phyloP scores from a whole-genome alignment of 2,329 filamentous ascomycete genomes.

The Orbilia ellipsospora region DNA sequence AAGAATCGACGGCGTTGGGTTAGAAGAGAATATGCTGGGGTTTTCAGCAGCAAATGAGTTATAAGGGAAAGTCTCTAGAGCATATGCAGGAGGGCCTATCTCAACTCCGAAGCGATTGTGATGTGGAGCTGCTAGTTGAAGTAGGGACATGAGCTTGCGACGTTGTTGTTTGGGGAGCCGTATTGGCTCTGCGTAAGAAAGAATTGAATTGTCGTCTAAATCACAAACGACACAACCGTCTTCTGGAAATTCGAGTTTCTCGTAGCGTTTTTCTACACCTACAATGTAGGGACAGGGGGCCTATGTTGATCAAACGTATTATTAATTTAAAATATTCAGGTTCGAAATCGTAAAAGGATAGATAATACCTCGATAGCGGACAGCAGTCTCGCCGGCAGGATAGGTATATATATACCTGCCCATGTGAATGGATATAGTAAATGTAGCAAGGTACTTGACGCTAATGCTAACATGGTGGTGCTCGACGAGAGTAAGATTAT shows the following conservation, averaged over 20 bases:
- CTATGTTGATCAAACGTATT: constrained; percentile 62
- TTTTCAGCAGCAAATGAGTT: constrained; percentile 92
- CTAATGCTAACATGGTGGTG: constrained; percentile 93
- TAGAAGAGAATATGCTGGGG: constrained; percentile 79
- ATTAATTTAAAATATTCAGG: constrained; percentile 5
- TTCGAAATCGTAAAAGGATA: not conserved
- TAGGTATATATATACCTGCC: constrained; percentile 92
- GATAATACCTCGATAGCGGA: constrained; percentile 74
- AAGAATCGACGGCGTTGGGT: constrained; percentile 76
- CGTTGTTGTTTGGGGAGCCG: constrained; percentile 87
- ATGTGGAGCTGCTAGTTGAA: constrained; percentile 91
- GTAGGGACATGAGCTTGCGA: constrained; percentile 84
- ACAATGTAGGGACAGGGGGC: constrained; percentile 97
- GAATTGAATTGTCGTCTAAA: constrained; percentile 88
- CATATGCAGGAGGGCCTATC: constrained; percentile 90
- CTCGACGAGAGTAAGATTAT: constrained; percentile 97
- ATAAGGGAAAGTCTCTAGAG: constrained; percentile 89
- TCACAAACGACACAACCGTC: constrained; percentile 97
- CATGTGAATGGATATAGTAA: constrained; percentile 91
- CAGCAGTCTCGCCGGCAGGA: constrained; percentile 85
- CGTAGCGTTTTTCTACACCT: constrained; percentile 91
- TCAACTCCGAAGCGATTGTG: constrained; percentile 86
- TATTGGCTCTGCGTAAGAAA: constrained; percentile 81
- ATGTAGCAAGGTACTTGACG: constrained; percentile 84
- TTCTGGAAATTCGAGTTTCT: constrained; percentile 84